phyloP scores from a whole-genome alignment of 257 asterid genomes.

The Solanum raphanifolium region DNA sequence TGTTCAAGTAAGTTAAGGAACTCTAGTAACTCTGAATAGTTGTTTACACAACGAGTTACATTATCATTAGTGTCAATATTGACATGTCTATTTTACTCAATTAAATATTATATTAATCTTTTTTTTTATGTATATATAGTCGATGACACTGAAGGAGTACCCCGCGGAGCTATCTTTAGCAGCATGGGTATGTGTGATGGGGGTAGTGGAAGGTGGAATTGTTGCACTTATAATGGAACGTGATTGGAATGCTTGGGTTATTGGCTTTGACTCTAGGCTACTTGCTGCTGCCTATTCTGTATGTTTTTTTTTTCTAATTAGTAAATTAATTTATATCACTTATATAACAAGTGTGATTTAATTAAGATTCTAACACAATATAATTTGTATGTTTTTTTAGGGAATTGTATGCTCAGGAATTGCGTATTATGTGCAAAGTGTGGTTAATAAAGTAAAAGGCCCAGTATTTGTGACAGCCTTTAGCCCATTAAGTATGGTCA shows the following conservation, averaged over 20 bases:
- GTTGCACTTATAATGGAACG: slow-evolving; percentile 66
- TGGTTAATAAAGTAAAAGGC: slow-evolving; percentile 54
- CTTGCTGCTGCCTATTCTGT: slow-evolving; percentile 80
- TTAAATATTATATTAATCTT: no score
- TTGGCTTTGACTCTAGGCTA: slow-evolving; percentile 75
- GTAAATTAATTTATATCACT: background rate
- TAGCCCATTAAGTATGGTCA: slow-evolving; percentile 66
- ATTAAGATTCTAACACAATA: background rate
- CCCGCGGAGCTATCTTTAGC: slow-evolving; percentile 77
- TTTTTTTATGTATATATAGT: slow-evolving; percentile 12
- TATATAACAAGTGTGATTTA: background rate
- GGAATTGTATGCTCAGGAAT: slow-evolving; percentile 83
- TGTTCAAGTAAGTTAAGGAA: slow-evolving; percentile 34
- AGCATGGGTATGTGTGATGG: slow-evolving; percentile 50
- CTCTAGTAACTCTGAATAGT: no score
- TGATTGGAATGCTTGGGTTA: slow-evolving; percentile 52
- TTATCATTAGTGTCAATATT: no score
- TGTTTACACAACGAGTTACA: background rate
- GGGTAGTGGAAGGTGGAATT: slow-evolving; percentile 62
- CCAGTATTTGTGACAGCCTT: slow-evolving; percentile 86
- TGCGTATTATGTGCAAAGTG: slow-evolving; percentile 73
- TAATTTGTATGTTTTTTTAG: slow-evolving; percentile 7
- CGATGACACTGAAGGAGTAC: slow-evolving; percentile 59
- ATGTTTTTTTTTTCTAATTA: slow-evolving; percentile 1
- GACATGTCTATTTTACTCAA: no score